Evolutionary conservation across 176 grass and related monocot species (phyloP), one percentile per base, ranked within the genome.

Genomic region (Phyllostachys edulis): DNA sequence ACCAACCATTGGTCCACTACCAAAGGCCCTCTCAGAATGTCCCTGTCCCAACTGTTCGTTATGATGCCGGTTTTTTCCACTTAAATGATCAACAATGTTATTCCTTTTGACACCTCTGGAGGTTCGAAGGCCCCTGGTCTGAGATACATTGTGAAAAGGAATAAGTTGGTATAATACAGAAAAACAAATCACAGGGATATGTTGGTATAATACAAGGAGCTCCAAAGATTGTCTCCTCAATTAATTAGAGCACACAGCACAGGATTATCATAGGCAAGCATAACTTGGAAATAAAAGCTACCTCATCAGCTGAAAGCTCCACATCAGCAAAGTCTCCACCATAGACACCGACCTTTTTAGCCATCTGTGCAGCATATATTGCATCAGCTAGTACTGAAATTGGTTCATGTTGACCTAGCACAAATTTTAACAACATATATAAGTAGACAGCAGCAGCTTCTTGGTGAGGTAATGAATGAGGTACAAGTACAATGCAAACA

Each of bases 351-450:
- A 78, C 63, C 71, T 72, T 56, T 40, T 84, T 55, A 44, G 67
- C 77, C 23, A 84, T 71, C 76, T 89, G 75, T 57, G 84, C 87
- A 74, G 88, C 91, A 79, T 78, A 86, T 34, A 93, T 93, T 3
- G 80, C 89, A 85, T 93, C 88, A 29, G 91, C 88, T 63, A 93
- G 32, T 73, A 87, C 85, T 39, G 57, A 38, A 72, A 90, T 54
- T 37, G 84, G 37, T 83, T 80, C 87, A 82, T 87, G 62, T 72
- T 76, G 45, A 74, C 91, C 86, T 92, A 72, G 24, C 2, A 60
- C 9, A 76, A 38, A 10, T 15, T 59, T 55, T n/a, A n/a, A 59
- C 18, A 39, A 11, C 50, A 69, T 34, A 34, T 34, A 34, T 34
- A 2, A 34, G 32, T 34, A 34, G 32, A 34, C 32, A 34, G 32